phyloP scores from a whole-genome alignment of 2,329 filamentous ascomycete genomes.

The Metarhizium anisopliae region DNA sequence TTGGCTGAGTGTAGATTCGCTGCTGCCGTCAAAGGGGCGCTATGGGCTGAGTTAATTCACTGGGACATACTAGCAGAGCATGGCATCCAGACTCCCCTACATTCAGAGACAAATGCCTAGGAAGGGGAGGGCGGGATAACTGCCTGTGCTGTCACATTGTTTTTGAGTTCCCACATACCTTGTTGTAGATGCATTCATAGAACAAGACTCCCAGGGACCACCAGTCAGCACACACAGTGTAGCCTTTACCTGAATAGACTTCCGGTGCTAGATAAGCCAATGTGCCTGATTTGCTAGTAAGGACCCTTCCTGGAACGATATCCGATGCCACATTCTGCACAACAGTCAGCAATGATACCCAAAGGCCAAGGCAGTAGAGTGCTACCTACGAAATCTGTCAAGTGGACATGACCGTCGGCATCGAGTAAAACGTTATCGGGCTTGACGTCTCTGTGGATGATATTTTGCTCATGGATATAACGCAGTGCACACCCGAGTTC shows the following conservation, averaged over 20 bases:
- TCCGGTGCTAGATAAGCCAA: conserved; percentile 93
- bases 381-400: conserved; percentile 78
- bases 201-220: conserved; percentile 98
- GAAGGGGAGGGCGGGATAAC: neutral
- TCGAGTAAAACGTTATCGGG: conserved; percentile 87
- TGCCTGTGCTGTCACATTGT: neutral
- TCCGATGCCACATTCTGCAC: conserved; percentile 90
- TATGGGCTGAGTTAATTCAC: conserved; percentile 24
- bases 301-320: conserved; percentile 67
- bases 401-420: conserved; percentile 85
- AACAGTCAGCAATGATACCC: conserved; percentile 6
- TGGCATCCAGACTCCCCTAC: too few species aligned
- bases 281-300: conserved; percentile 95
- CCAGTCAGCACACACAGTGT: conserved; percentile 89
- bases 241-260: conserved; percentile 85
- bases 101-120: too few species aligned
- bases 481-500: conserved; percentile 85
- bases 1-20: conserved; percentile 68
- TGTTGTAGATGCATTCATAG: conserved; percentile 99
- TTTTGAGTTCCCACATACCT: conserved; percentile 44
- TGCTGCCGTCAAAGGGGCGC: conserved; percentile 89
- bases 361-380: neutral
- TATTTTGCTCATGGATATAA: conserved; percentile 78
- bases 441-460: conserved; percentile 87
- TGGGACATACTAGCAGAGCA: neutral